Evolutionary conservation across 805 yeast species (phyloP), one percentile per base, ranked within the genome.

Genomic region (Zygotorulaspora florentina): DNA sequence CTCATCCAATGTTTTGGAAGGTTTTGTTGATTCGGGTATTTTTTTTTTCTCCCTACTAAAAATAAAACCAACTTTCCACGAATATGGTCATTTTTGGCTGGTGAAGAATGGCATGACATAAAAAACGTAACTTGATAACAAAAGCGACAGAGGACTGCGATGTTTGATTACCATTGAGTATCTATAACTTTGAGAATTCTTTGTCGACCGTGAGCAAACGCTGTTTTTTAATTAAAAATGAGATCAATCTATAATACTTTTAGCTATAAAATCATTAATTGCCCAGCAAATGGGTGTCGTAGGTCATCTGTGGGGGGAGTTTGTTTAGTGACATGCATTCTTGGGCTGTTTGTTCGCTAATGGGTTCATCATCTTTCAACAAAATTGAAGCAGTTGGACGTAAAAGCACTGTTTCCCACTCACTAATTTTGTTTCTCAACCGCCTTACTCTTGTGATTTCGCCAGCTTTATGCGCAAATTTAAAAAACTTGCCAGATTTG

Each of bases 381-480:
- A n/a, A 20, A 16, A 20, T 13, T 10, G 30, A 13, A 8, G 18
- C 11, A n/a, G 13, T 12, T 8, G 37, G 27, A 10, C 8, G 33
- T 11, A 46, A n/a, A 10, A 46, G 17, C 20, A 13, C 11, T 2
- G 13, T n/a, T 26, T 46, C 49, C 45, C 41, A 41, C 7, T 37
- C 3, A 8, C 20, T 33, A 40, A 40, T 40, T 20, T 12, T 17
- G 13, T 42, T 20, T 15, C 31, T 28, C 16, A 41, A 8, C 8
- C 35, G 25, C 4, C 44, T 40, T 6, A 55, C 38, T 10, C 56
- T 48, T 8, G 57, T 53, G 12, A 31, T 16, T 18, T 38, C 27
- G 20, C 53, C 56, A 6, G 40, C 15, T 8, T 26, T 47, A 17
- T 42, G 26, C 31, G 44, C 43, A 2, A 26, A 23, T 6, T 27